These are phyloP conservation scores for Monilinia polystroma DNA, from an alignment of 2,329 filamentous ascomycete species.

Conservation along the genomic window DNA sequence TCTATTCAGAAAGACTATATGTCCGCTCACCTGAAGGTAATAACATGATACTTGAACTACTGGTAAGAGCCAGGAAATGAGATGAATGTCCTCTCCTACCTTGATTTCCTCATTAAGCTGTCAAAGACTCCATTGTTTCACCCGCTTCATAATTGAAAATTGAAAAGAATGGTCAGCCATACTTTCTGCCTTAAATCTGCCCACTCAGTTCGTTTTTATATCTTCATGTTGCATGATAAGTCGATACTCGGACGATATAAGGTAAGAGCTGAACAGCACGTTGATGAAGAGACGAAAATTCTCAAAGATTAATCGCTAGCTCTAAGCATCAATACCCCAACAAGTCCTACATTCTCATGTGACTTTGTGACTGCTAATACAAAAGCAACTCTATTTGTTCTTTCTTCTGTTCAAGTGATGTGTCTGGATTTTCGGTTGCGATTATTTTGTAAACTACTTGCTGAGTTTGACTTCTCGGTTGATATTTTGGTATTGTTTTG, in stretches of 20 bases:
- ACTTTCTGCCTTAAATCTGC: background rate
- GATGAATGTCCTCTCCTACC: too few species aligned
- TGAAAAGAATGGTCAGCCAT: background rate
- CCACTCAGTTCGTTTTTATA: background rate
- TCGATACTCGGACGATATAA: too few species aligned
- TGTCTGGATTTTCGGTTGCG: too few species aligned
- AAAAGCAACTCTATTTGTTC: too few species aligned
- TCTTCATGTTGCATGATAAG: background rate
- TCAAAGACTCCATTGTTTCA: accelerated
- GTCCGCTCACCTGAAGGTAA: background rate
- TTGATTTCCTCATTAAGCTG: background rate
- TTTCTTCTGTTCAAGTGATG: too few species aligned
- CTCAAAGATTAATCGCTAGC: background rate
- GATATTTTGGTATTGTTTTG: too few species aligned
- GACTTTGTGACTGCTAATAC: too few species aligned
- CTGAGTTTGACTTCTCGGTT: too few species aligned
- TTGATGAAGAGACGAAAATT: background rate
- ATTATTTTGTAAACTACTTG: too few species aligned
- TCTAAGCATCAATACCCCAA: too few species aligned
- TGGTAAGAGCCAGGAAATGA: background rate
- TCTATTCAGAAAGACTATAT: background rate
- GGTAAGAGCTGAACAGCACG: too few species aligned
- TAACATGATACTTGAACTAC: background rate
- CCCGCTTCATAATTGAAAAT: background rate
- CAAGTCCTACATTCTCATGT: too few species aligned